A percentile compares a stretch with the other conserved stretches of the same genome.
Conservation (phyloP, 768 basidiomycete species). For the Nidula microcarpa region DNA sequence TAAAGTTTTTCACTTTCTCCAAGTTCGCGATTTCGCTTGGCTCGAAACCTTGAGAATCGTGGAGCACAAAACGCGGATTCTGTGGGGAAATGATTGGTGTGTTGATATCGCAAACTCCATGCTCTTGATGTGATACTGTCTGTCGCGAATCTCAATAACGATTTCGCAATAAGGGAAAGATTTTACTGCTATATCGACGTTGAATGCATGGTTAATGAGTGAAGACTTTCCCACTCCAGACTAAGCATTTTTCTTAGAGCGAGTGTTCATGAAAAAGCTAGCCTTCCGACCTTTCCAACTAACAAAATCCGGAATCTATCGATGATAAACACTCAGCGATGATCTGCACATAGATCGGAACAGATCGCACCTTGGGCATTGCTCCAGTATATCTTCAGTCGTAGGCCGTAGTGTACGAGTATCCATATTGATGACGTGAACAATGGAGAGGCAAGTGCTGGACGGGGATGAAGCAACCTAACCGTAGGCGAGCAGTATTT, state of each 20-base stretch:
- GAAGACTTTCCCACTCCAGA: not conserved
- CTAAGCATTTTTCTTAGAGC: not conserved
- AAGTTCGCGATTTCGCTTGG: not conserved
- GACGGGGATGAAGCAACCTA: too few species aligned
- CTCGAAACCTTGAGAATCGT: not conserved
- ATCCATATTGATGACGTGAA: too few species aligned
- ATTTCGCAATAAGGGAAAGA: not conserved
- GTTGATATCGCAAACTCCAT: slow-evolving; percentile 1
- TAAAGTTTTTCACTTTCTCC: not conserved
- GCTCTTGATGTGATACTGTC: not conserved
- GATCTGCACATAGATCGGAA: too few species aligned
- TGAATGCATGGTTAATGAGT: not conserved
- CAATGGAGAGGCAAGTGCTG: too few species aligned
- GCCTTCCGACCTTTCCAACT: not conserved
- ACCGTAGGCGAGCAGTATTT: too few species aligned
- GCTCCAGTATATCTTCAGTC: too few species aligned
- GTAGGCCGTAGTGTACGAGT: too few species aligned
- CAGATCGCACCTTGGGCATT: too few species aligned
- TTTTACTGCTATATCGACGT: not conserved
- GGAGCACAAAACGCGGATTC: not conserved
- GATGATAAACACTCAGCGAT: not conserved
- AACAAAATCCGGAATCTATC: not conserved
- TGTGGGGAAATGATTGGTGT: not conserved
- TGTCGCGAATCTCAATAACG: not conserved
- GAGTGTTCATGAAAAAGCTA: not conserved